Evolutionary conservation across 2,329 filamentous ascomycete species (phyloP).

Genomic region (Aphanoascus verrucosus): DNA sequence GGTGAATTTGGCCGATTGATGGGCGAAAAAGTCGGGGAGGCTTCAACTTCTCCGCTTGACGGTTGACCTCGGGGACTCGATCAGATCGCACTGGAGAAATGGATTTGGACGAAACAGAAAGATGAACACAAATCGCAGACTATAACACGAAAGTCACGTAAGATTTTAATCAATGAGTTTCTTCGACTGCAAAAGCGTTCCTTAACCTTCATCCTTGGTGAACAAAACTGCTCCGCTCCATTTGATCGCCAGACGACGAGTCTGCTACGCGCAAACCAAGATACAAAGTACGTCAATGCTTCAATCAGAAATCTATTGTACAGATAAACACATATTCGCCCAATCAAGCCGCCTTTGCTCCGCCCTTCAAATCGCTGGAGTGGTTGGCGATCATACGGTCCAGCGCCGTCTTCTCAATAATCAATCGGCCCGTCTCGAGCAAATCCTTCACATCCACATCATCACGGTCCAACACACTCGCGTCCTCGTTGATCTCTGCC

Average conservation of each 20-base stretch:
- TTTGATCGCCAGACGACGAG: not conserved
- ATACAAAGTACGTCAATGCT: not conserved
- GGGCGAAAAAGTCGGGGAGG: no score
- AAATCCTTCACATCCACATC: constrained; percentile 95
- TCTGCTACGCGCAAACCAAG: not conserved
- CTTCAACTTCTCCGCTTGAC: constrained; percentile 15
- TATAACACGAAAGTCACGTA: no score
- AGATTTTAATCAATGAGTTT: no score
- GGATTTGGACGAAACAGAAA: not conserved
- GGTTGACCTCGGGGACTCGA: constrained; percentile 23
- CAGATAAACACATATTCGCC: constrained; percentile 10
- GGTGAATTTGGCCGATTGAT: not conserved
- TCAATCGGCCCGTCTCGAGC: constrained; percentile 69
- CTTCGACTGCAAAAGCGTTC: no score
- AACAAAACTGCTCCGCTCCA: not conserved
- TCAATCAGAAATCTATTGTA: constrained; percentile 14
- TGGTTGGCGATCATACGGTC: constrained; percentile 62
- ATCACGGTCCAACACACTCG: constrained; percentile 56
- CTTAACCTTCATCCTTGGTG: no score
- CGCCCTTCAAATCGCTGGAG: constrained; percentile 32
- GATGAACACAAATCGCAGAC: no score
- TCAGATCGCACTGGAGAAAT: not conserved
- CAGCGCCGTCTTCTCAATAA: constrained; percentile 76
- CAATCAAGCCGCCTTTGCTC: constrained; percentile 28
- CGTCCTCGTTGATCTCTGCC: constrained; percentile 52